Evolutionary conservation across 768 basidiomycete species (phyloP), one percentile per base, ranked within the genome.

Genomic region (Mycena floridula): DNA sequence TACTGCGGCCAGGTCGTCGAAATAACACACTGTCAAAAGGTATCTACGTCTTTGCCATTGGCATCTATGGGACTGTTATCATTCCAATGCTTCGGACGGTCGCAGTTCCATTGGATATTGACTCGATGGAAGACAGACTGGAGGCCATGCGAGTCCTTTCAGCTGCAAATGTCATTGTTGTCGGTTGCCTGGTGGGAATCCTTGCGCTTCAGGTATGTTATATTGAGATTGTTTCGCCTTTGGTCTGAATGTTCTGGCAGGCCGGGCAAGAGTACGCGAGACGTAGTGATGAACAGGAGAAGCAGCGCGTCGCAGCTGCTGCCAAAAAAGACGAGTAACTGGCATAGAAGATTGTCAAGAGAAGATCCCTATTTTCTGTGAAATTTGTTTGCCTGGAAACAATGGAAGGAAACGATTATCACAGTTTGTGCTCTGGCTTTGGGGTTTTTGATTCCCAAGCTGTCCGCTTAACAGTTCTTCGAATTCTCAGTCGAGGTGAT

Each of bases 121-220:
- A 89, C 48, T 81, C 81, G 22, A 65, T 70, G 18, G 66, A 65
- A 16, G 87, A 90, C 60, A 79, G 77, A 51, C 61, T 87, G 46
- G 83, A 91, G 55, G 89, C 92, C 16, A 69, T 97, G 59, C 78
- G 78, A 42, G 72, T 96, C 4, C 69, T 95, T 20, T 80, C 85
- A 22, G 94, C 94, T 5, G 92, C 84, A 8, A 95, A 96, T 58
- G 77, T 88, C 40, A 83, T 97, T 47, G 82, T 91, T 43, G 81
- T 83, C 43, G 69, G 80, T 6, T 72, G 80, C 41, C 70, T 92
- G 12, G 73, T 74, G 16, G 76, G 73, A 8, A 73, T 92, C 43
- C 69, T 92, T 18, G 57, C 66, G 25, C 68, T 92, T 44, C 89
- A 92, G 78, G 89, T 85, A 58, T 61, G 77, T 64, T 37, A 3